Base-by-base conservation (phyloP, 768 basidiomycete species). In the Mycena haematopus region DNA sequence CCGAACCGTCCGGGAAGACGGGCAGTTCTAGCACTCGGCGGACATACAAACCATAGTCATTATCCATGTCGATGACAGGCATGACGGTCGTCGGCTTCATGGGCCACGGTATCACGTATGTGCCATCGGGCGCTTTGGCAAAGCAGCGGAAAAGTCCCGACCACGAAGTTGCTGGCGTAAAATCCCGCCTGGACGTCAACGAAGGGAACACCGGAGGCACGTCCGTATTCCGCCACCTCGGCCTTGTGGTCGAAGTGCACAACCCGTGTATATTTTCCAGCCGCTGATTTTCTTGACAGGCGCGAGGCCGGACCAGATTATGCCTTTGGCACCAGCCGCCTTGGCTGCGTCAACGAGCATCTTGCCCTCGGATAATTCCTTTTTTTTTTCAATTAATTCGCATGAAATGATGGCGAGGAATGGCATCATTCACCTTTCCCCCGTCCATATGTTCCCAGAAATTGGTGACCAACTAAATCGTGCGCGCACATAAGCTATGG, bases 311-410 rank as follows among this genome's bases (percentile, higher is more conserved):
- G 64, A 65, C 59, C 59, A 65, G 22, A 65, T 24, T 25, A 65
- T 42, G 24, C 58, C 33, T n/a, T 53, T 29, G 7, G 35, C 60
- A 2, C 58, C 58, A 6, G 50, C 60, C 1, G 64, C 64, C 33
- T 56, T 61, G 9, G 64, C 64, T 1, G 64, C 64, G 27, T 65
- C 60, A 25, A 65, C 61, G 10, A 65, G 50, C 53, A 61, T 11
- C 45, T 59, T 65, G 9, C 49, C 64, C 40, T 65, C 64, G 5
- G 42, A 13, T 0, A 53, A 35, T 62, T 65, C 64, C 64, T n/a
- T n/a, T n/a, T n/a, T n/a, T n/a, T 65, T 14, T 21, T 25, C 15
- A 47, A 22, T 11, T 8, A 4, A 2, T n/a, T 22, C 40, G 3
- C 13, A 29, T 46, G 36, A 25, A 21, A 36, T 19, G 22, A n/a